Evolutionary conservation across 148 eudicot genomes (phyloP).

Genomic region (Rhododendron griersonianum): DNA sequence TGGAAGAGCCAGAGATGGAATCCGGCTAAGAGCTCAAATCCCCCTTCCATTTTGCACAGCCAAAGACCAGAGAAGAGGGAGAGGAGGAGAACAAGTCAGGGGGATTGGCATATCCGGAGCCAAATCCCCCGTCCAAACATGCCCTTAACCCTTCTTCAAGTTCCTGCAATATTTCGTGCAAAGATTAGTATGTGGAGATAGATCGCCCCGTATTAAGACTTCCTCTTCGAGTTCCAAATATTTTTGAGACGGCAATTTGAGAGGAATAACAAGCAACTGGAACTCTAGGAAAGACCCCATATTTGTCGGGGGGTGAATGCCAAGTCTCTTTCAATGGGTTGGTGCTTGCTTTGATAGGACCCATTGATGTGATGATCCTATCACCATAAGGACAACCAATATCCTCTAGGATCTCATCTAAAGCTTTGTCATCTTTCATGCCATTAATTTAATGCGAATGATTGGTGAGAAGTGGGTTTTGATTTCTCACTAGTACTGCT

Average conservation of each 20-base stretch:
- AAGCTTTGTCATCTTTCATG: not conserved
- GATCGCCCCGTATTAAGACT: too few species aligned
- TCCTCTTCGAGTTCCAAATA: too few species aligned
- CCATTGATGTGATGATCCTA: not conserved
- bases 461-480: not conserved
- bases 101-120: too few species aligned
- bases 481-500: not conserved
- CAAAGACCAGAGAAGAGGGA: too few species aligned
- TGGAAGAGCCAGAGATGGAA: too few species aligned
- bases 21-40: too few species aligned
- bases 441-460: not conserved
- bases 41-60: too few species aligned
- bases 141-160: too few species aligned
- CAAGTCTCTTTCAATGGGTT: not conserved
- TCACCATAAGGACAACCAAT: not conserved
- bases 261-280: not conserved
- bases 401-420: not conserved
- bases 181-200: too few species aligned
- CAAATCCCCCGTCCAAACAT: too few species aligned
- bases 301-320: not conserved
- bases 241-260: not conserved
- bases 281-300: not conserved
- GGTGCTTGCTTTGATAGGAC: not conserved
- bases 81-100: too few species aligned
- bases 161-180: too few species aligned